Evolutionary conservation across 2,329 filamentous ascomycete species (phyloP).

Genomic region (Neurospora sp.): DNA sequence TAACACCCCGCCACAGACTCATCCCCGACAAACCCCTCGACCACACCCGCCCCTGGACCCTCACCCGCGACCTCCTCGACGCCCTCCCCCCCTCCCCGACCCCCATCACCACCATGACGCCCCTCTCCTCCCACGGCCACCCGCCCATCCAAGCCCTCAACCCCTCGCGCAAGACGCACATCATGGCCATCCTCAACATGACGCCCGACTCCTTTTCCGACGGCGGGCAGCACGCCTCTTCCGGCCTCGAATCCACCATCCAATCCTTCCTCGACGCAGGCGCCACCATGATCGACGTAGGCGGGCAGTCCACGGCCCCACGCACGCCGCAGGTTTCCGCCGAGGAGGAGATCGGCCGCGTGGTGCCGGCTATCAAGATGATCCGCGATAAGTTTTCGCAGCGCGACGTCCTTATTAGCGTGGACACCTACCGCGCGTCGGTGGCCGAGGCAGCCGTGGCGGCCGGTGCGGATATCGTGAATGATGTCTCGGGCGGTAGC

Average conservation of each 20-base stretch:
- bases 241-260: constrained; percentile 47
- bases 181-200: constrained; percentile 93
- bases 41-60: constrained; percentile 46
- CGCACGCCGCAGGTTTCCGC: constrained; percentile 57
- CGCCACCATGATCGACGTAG: constrained; percentile 81
- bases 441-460: constrained; percentile 70
- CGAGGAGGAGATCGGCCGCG: constrained; percentile 65
- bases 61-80: constrained; percentile 52
- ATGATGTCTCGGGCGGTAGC: constrained; percentile 79
- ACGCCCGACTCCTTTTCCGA: constrained; percentile 98
- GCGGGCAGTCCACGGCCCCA: constrained; percentile 87
- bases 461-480: constrained; percentile 84
- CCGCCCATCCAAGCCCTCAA: constrained; percentile 50
- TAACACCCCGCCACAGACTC: constrained; percentile 31
- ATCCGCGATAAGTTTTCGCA: constrained; percentile 60
- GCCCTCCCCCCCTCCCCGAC: constrained; percentile 39
- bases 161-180: constrained; percentile 53
- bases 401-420: constrained; percentile 59
- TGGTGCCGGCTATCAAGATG: constrained; percentile 68
- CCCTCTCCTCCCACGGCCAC: constrained; percentile 34
- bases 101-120: constrained; percentile 50
- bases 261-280: constrained; percentile 54
- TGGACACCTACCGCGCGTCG: constrained; percentile 84
- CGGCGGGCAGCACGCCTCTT: constrained; percentile 54
- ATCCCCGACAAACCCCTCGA: constrained; percentile 45